A percentile compares a stretch with the other conserved stretches of the same genome.
Evolutionary conservation across 2,329 filamentous ascomycete species (phyloP).

Genomic region (Beauveria bassiana): DNA sequence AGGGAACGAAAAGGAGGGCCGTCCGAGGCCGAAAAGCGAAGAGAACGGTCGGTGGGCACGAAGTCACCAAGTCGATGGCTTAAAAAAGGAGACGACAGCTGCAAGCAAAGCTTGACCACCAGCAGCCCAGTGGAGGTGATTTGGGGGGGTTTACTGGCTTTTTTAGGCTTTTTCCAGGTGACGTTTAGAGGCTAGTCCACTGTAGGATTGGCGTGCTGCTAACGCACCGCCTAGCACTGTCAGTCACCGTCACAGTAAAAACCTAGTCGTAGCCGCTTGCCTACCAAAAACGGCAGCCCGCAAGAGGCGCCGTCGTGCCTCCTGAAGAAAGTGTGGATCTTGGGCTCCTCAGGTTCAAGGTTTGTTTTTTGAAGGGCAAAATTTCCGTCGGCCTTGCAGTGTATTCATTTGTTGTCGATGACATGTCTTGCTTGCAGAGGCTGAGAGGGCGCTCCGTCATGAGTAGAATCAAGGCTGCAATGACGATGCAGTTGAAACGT

Average conservation of each 20-base stretch:
- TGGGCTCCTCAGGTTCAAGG: too few species aligned
- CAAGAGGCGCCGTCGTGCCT: too few species aligned
- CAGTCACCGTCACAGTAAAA: too few species aligned
- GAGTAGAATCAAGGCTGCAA: background rate
- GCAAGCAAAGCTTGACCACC: background rate
- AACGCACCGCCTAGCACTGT: background rate
- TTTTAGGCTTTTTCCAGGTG: background rate
- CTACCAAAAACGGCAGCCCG: too few species aligned
- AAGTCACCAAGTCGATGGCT: constrained; percentile 3
- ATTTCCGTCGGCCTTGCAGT: too few species aligned
- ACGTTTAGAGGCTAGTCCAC: background rate
- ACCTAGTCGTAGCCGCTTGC: too few species aligned
- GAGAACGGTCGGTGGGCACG: background rate
- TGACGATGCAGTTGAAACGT: background rate
- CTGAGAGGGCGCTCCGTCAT: too few species aligned
- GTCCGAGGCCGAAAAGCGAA: background rate
- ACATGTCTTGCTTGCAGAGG: too few species aligned
- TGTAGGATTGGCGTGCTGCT: background rate
- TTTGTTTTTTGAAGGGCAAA: too few species aligned
- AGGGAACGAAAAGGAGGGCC: background rate
- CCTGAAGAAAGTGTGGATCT: too few species aligned
- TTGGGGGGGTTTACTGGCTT: background rate
- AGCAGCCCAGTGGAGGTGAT: background rate
- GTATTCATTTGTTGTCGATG: too few species aligned
- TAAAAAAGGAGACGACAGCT: constrained; percentile 4